These are phyloP conservation scores for Barnettozyma californica DNA, from an alignment of 805 yeast genomes.

Conservation along the genomic window DNA sequence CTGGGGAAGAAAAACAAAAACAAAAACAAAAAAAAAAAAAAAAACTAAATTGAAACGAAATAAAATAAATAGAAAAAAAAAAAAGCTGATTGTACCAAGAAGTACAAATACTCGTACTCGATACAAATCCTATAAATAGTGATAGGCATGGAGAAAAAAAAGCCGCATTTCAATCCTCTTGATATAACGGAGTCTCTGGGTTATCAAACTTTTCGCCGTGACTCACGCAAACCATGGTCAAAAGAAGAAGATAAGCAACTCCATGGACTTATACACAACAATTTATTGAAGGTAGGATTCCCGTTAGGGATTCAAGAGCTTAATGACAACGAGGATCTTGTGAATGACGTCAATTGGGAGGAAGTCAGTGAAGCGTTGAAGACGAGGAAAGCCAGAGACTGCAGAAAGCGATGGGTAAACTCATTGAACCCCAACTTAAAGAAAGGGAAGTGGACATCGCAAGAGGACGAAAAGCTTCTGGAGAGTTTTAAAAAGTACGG, in stretches of 20 bases:
- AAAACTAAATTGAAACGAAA: too few relatives aligned
- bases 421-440: conserved; percentile 77
- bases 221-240: conserved; percentile 66
- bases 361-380: conserved; percentile 41
- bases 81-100: neutral
- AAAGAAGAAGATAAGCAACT: conserved; percentile 65
- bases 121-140: neutral
- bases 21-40: too few relatives aligned
- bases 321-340: conserved; percentile 23
- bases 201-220: conserved; percentile 64
- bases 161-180: conserved; percentile 32
- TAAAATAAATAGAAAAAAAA: too few relatives aligned
- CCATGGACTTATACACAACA: conserved; percentile 35
- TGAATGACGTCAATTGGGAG: conserved; percentile 54
- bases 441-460: conserved; percentile 83
- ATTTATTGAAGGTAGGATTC: conserved; percentile 30
- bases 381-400: conserved; percentile 69
- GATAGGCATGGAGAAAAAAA: conserved; percentile 8
- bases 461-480: conserved; percentile 65
- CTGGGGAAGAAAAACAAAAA: neutral
- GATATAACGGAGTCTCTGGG: conserved; percentile 67
- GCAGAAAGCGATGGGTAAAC: conserved; percentile 82
- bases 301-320: conserved; percentile 30
- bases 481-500: conserved; percentile 67
- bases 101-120: neutral